phyloP scores from a whole-genome alignment of 2,329 filamentous ascomycete species.

The Trichophyton simii region DNA sequence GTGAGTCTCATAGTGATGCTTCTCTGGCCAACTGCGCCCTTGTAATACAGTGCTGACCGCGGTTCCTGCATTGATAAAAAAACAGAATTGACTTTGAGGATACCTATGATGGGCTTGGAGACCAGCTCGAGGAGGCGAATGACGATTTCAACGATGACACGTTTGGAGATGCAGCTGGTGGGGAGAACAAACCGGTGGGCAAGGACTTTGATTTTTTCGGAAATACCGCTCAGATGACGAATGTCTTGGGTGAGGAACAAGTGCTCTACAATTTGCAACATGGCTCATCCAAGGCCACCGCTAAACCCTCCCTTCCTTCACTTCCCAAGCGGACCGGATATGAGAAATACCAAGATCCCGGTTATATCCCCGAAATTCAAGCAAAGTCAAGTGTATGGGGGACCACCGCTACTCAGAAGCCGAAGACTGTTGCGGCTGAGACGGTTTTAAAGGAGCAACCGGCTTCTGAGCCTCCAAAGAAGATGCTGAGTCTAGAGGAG shows the following conservation, averaged over 20 bases:
- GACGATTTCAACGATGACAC: slow-evolving; percentile 97
- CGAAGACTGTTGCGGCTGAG: slow-evolving; percentile 19
- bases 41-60: background rate
- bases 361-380: slow-evolving; percentile 77
- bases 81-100: slow-evolving; percentile 77
- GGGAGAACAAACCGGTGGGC: slow-evolving; percentile 48
- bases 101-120: slow-evolving; percentile 88
- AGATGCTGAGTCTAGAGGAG: slow-evolving; percentile 92
- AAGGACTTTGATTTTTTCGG: slow-evolving; percentile 98
- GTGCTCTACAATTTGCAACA: slow-evolving; percentile 67
- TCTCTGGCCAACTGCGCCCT: background rate
- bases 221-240: slow-evolving; percentile 72
- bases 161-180: slow-evolving; percentile 49
- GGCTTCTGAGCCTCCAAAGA: slow-evolving; percentile 41
- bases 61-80: background rate
- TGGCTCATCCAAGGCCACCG: slow-evolving; percentile 24
- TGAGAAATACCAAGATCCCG: slow-evolving; percentile 76
- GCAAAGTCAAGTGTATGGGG: slow-evolving; percentile 93
- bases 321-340: slow-evolving; percentile 70
- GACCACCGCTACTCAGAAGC: slow-evolving; percentile 47
- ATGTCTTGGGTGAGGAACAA: slow-evolving; percentile 83
- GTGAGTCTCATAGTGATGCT: slow-evolving; percentile 28
- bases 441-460: slow-evolving; percentile 5
- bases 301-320: slow-evolving; percentile 20
- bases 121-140: slow-evolving; percentile 79